phyloP scores from a whole-genome alignment of 2,329 filamentous ascomycete species.

The Trichoderma semiorbis region DNA sequence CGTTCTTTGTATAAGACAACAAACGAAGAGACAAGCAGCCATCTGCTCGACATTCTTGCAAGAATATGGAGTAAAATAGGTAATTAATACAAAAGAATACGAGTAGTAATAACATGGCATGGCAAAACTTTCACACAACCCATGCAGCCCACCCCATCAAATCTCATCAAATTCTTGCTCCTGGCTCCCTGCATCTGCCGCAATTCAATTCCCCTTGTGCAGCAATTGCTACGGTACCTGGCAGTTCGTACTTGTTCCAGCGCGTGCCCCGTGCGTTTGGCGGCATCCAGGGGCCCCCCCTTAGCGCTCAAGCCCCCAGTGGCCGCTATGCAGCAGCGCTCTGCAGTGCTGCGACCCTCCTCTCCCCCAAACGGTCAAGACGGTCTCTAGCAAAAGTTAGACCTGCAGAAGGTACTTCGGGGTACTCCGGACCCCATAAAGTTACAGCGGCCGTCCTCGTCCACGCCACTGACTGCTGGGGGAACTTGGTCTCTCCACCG shows the following conservation, averaged over 20 bases:
- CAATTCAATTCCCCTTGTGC: neutral
- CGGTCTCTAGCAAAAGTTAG: neutral
- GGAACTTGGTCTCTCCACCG: neutral
- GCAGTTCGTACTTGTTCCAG: constrained; percentile 12
- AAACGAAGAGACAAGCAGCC: neutral
- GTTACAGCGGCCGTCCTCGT: neutral
- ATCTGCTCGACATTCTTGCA: neutral
- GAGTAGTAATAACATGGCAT: neutral
- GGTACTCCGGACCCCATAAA: constrained; percentile 20
- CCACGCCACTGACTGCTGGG: constrained; percentile 11
- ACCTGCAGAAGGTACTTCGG: constrained; percentile 14
- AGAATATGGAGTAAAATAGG: neutral
- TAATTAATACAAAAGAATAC: neutral
- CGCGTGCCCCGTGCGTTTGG: constrained; percentile 7
- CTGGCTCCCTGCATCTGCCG: constrained; percentile 19
- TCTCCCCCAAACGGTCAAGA: neutral
- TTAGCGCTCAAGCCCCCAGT: neutral
- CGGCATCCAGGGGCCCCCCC: constrained; percentile 8
- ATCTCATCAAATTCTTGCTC: neutral
- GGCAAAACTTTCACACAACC: neutral
- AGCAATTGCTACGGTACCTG: constrained; percentile 15
- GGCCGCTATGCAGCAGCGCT: neutral
- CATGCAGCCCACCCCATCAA: constrained; percentile 11
- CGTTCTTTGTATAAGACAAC: neutral
- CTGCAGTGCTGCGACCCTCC: constrained; percentile 1